Evolutionary conservation across 768 basidiomycete species (phyloP), one percentile per base, ranked within the genome.

Genomic region (Aureoboletus auriporus): DNA sequence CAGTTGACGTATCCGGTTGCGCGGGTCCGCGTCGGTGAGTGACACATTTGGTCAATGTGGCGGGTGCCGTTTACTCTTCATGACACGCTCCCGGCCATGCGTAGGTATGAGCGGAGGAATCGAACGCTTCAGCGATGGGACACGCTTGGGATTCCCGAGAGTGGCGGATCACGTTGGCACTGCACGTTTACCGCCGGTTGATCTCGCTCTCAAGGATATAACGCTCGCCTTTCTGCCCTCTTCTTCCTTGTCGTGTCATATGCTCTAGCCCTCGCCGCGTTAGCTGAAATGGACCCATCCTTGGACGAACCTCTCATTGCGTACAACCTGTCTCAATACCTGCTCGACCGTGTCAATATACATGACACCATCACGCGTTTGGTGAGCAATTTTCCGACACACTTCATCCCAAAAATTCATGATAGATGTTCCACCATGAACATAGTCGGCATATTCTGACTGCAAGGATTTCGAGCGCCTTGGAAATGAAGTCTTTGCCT

Each of bases 391-490:
- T 20, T 1, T 8, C n/a, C 12, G 31, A 20, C 17, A 20, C 29
- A 20, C 28, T 27, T 12, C 36, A 35, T 4, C 31, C 13, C 5
- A 27, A 35, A 28, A 13, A 6, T 26, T 26, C 14, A 12, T 34
- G 44, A 42, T 28, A 6, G 20, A 23, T 4, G 8, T 33, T 30
- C 26, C 23, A 23, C 20, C 4, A 23, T 23, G 20, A 42, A 8
- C 6, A 47, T 13, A 63, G 62, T 47, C 56, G 16, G 54, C 57
- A 8, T 63, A 59, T 51, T 52, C 53, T 5, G 62, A 64, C 28
- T 59, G 63, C 35, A 54, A 55, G 44, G 52, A 64, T 41, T 64
- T 62, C 16, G 57, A 64, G 28, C 57, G 58, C 16, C 55, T 64
- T 34, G 62, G 45, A 28, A 53, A 49, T 11, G 60, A 64, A 50